Conservation (phyloP, 208 protist genomes). For the Trypanosoma avium region DNA sequence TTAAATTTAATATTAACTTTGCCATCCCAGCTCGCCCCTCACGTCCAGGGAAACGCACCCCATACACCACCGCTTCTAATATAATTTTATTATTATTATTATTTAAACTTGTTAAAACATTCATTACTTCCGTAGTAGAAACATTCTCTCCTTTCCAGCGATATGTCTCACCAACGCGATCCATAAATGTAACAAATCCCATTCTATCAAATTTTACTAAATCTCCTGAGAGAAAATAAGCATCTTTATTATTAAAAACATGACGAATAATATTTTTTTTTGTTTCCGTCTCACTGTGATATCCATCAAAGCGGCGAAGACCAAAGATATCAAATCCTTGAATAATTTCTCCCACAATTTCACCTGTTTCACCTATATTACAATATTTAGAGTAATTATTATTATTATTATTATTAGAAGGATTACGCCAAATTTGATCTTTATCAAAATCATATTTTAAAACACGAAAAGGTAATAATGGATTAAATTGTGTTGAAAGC, state of each 20-base stretch:
- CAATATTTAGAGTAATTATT: conserved; percentile 39
- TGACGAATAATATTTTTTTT: conserved; percentile 43
- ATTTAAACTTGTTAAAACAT: conserved; percentile 47
- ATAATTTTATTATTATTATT: too few species aligned
- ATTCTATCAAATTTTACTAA: conserved; percentile 47
- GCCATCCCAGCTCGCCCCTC: conserved; percentile 76
- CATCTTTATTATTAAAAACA: conserved; percentile 49
- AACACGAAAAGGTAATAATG: conserved; percentile 50
- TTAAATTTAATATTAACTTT: conserved; percentile 26
- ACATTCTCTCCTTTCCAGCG: conserved; percentile 88
- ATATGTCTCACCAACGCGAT: conserved; percentile 79
- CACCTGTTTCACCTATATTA: conserved; percentile 41
- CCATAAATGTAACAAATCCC: conserved; percentile 76
- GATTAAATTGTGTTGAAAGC: conserved; percentile 37
- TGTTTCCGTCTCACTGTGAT: conserved; percentile 45
- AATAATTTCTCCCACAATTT: conserved; percentile 54
- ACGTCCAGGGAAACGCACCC: conserved; percentile 38
- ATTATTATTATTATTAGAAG: too few species aligned
- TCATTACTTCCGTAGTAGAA: conserved; percentile 65
- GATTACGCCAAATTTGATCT: conserved; percentile 50
- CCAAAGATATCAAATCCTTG: conserved; percentile 62
- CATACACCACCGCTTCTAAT: conserved; percentile 68
- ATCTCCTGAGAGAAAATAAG: conserved; percentile 74
- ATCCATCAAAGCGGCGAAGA: conserved; percentile 70
- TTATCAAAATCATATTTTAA: conserved; percentile 43